Evolutionary conservation across 2,329 filamentous ascomycete genomes (phyloP).

Genomic region (Scortechinia acanthostroma): DNA sequence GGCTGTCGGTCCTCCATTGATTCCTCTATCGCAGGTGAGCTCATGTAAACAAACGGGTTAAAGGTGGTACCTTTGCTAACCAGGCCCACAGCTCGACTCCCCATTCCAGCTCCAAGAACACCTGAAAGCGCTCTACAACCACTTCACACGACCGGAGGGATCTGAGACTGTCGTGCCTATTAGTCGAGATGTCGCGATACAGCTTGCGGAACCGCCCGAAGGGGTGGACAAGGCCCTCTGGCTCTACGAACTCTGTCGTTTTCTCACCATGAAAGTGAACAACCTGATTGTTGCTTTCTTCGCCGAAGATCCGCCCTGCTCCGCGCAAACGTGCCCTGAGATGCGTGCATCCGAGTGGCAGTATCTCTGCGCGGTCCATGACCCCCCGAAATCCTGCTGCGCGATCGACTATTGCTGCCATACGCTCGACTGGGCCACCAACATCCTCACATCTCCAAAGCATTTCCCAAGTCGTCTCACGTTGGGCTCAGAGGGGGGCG

Average conservation of each 20-base stretch:
- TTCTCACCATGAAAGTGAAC: conserved; percentile 91
- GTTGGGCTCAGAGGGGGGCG: conserved; percentile 43
- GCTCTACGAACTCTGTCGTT: conserved; percentile 96
- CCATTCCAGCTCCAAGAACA: conserved; percentile 97
- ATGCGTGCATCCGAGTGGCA: conserved; percentile 99
- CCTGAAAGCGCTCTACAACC: conserved; percentile 82
- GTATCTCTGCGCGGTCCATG: conserved; percentile 94
- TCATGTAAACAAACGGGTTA: conserved; percentile 4
- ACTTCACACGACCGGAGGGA: conserved; percentile 46
- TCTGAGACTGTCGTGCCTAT: conserved; percentile 61
- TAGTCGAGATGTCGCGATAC: conserved; percentile 65
- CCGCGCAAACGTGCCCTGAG: conserved; percentile 81
- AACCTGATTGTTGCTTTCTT: conserved; percentile 87
- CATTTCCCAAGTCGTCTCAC: conserved; percentile 83
- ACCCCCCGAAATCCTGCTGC: conserved; percentile 91
- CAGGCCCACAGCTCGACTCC: conserved; percentile 72
- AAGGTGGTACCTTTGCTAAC: conserved; percentile 5
- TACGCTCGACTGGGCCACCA: conserved; percentile 94
- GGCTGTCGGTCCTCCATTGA: conserved; percentile 80
- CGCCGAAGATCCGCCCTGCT: conserved; percentile 83
- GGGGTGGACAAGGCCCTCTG: conserved; percentile 82
- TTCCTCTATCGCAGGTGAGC: conserved; percentile 75
- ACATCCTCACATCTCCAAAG: conserved; percentile 87
- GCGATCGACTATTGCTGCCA: conserved; percentile 99
- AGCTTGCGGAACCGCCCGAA: conserved; percentile 73